Evolutionary conservation across 208 protist species (phyloP).

Genomic region (Wallacemonas sp.): DNA sequence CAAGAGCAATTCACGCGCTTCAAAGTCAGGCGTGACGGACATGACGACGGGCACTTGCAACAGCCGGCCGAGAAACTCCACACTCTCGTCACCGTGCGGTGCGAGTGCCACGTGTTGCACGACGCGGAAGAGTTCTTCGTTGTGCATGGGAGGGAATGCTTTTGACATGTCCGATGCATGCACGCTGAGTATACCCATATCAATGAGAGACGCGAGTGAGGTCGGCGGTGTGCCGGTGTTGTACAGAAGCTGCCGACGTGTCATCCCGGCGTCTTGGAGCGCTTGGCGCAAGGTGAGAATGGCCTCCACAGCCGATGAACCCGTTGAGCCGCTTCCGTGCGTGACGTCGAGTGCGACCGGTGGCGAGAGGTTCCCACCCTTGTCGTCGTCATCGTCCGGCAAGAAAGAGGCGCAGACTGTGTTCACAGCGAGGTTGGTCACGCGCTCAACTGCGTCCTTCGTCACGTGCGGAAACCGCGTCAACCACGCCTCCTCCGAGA

Average conservation of each 20-base stretch:
- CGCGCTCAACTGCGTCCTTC: constrained; percentile 29
- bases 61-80: constrained; percentile 56
- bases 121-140: constrained; percentile 65
- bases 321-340: neutral
- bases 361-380: neutral
- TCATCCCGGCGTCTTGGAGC: neutral
- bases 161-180: constrained; percentile 45
- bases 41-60: constrained; percentile 24
- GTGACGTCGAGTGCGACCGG: constrained; percentile 3
- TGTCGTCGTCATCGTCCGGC: constrained; percentile 12
- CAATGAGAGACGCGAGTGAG: constrained; percentile 43
- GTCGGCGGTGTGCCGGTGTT: constrained; percentile 25
- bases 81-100: constrained; percentile 63
- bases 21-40: constrained; percentile 21
- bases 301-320: neutral
- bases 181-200: constrained; percentile 45
- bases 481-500: constrained; percentile 37
- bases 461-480: constrained; percentile 29
- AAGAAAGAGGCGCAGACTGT: constrained; percentile 29
- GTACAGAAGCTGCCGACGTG: constrained; percentile 8
- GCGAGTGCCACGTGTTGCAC: constrained; percentile 59
- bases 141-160: constrained; percentile 34
- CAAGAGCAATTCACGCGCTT: constrained; percentile 2
- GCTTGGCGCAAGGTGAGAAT: neutral
- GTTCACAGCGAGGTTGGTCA: constrained; percentile 35